Base-by-base conservation (phyloP, 495 filamentous ascomycete genomes). In the Pseudoneurospora amorphoporcata region DNA sequence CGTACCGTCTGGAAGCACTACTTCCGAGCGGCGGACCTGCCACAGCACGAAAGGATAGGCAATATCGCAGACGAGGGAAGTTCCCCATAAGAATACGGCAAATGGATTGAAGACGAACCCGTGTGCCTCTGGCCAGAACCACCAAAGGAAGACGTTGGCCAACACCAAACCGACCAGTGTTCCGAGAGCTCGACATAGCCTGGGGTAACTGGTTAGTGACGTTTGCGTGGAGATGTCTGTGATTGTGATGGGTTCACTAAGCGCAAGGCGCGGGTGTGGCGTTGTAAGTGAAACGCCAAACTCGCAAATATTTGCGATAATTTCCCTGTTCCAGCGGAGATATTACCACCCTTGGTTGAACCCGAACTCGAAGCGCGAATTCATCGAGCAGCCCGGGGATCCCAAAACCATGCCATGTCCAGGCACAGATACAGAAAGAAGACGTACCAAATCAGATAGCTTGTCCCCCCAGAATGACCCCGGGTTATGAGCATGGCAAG, bases 381-480 rank as follows among this genome's bases (percentile, higher is more conserved):
- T 29, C 23, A 23, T 32, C 47, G 35, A 37, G 3, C 5, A 37
- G 5, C 3, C 5, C 35, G 5, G 5, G 3, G 35, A 37, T 5
- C 35, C 5, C 2, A 2, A 37, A 3, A 37, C 35, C 35, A 37
- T 58, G 10, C 12, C 10, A 16, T 61, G 5, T 32, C 2, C 12
- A 61, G 32, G 53, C 32, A 61, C 23, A 14, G 2, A 3, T 61
- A 32, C 12, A 32, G 23, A 2, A 16, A 16, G 45, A 61, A 16
- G 53, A 77, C 82, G 77, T 68, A 83, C 83, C 84, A 86, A 58
- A 84, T 83, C 0, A 68, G 72, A 75, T 81, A 85, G 32, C 77
- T 76, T 17, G 79, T 79, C 17, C 84, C 84, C 9, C 83, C 81
- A 53, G 82, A 81, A 73, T 84, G 82, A 29, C 76, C 76, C 39